Percentiles rank a stretch among this genome's conserved stretches.
phyloP scores from a whole-genome alignment of 2,329 filamentous ascomycete genomes.

The Fusarium equiseti region DNA sequence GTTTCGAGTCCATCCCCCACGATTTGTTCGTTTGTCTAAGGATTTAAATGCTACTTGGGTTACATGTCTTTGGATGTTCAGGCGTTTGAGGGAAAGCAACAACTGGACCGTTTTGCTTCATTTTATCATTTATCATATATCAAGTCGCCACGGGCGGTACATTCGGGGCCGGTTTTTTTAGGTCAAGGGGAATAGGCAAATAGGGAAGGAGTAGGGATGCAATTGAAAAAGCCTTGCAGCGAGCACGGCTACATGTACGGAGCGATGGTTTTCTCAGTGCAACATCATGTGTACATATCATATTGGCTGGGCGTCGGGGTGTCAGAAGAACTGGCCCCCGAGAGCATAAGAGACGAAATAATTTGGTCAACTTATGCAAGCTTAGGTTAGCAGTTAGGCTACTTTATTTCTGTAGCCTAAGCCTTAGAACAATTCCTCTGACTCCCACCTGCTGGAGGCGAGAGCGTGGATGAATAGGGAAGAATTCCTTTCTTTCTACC shows the following conservation, averaged over 20 bases:
- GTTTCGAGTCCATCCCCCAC: slow-evolving; percentile 24
- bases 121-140: slow-evolving; percentile 24
- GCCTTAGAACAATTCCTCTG: too few relatives aligned
- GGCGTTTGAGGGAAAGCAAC: slow-evolving; percentile 41
- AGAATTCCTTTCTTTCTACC: slow-evolving; percentile 34
- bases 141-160: slow-evolving; percentile 11
- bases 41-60: slow-evolving; percentile 29
- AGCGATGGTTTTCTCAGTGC: slow-evolving; percentile 29
- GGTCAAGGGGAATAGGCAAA: slow-evolving; percentile 10
- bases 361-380: too few relatives aligned
- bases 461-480: slow-evolving; percentile 39
- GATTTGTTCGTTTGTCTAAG: slow-evolving; percentile 34
- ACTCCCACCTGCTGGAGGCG: not conserved
- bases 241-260: slow-evolving; percentile 23
- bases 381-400: too few relatives aligned
- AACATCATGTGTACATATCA: slow-evolving; percentile 41
- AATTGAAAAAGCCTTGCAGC: slow-evolving; percentile 22
- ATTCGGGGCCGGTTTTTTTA: slow-evolving; percentile 10
- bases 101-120: slow-evolving; percentile 25
- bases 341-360: too few relatives aligned
- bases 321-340: too few relatives aligned
- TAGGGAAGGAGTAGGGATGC: slow-evolving; percentile 25
- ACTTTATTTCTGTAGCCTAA: too few relatives aligned
- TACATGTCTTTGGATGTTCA: slow-evolving; percentile 26
- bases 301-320: slow-evolving; percentile 19